A percentile compares a stretch with the other conserved stretches of the same genome.
These are phyloP conservation scores for Hypoxylon intermedium DNA, from an alignment of 495 filamentous ascomycete species.

Conservation along the genomic window DNA sequence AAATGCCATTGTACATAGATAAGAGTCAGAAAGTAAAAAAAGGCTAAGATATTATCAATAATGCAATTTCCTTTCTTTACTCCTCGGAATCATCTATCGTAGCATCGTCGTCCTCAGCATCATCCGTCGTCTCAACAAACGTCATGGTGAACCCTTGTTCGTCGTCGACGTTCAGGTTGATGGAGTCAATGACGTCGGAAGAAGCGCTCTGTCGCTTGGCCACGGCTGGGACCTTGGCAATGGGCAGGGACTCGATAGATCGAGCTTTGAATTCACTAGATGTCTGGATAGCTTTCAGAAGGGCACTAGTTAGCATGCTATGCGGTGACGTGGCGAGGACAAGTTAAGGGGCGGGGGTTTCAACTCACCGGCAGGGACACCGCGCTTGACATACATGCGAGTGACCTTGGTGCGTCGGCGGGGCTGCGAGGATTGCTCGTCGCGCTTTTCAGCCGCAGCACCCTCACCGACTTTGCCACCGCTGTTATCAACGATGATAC, in stretches of 20 bases:
- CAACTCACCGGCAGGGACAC: slow-evolving; percentile 53
- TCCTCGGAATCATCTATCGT: slow-evolving; percentile 24
- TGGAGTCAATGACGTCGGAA: slow-evolving; percentile 49
- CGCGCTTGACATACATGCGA: slow-evolving; percentile 57
- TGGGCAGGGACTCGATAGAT: slow-evolving; percentile 36
- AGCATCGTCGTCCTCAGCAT: slow-evolving; percentile 44
- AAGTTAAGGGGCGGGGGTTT: background rate
- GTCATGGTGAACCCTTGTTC: slow-evolving; percentile 58
- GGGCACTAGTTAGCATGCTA: slow-evolving; percentile 23
- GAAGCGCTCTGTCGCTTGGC: slow-evolving; percentile 40
- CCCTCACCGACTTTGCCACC: slow-evolving; percentile 28
- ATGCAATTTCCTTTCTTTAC: slow-evolving; percentile 3
- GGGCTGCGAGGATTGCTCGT: slow-evolving; percentile 41
- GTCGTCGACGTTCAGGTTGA: slow-evolving; percentile 58
- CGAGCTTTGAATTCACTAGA: slow-evolving; percentile 40
- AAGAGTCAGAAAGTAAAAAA: slow-evolving; percentile 5
- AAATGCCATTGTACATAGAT: slow-evolving; percentile 25
- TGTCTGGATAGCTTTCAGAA: slow-evolving; percentile 45
- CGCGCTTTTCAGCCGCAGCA: slow-evolving; percentile 38
- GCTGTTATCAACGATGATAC: slow-evolving; percentile 56
- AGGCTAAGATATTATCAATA: slow-evolving; percentile 16
- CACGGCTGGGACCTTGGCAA: slow-evolving; percentile 26
- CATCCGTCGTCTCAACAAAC: slow-evolving; percentile 53
- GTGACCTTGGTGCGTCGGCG: slow-evolving; percentile 54
- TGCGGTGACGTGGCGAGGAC: background rate